Evolutionary conservation across 768 basidiomycete species (phyloP).

Genomic region (Phlebiopsis gigantea): DNA sequence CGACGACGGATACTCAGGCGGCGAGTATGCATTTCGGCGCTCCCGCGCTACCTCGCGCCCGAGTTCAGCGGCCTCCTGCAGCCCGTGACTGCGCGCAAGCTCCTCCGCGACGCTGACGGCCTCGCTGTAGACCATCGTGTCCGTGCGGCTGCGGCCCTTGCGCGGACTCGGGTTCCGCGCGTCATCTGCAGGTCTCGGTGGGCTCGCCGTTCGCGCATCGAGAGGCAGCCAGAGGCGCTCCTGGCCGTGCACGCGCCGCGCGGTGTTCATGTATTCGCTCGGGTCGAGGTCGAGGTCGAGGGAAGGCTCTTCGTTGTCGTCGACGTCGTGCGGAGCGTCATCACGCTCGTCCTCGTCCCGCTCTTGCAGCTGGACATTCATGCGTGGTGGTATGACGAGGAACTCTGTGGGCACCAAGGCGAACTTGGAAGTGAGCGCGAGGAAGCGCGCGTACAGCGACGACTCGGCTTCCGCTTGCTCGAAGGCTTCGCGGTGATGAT

Average conservation of each 20-base stretch:
- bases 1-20: background rate
- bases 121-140: constrained; percentile 69
- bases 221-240: constrained; percentile 5
- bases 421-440: constrained; percentile 75
- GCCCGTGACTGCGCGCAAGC: constrained; percentile 22
- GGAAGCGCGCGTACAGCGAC: constrained; percentile 84
- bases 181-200: constrained; percentile 12
- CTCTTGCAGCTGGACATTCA: constrained; percentile 26
- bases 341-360: constrained; percentile 19
- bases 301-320: constrained; percentile 19
- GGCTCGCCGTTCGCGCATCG: background rate
- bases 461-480: constrained; percentile 89
- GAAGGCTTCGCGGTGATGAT: constrained; percentile 88
- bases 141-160: constrained; percentile 22
- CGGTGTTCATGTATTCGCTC: background rate
- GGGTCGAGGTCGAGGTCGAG: background rate
- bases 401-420: constrained; percentile 80
- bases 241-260: constrained; percentile 1
- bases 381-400: constrained; percentile 65
- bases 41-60: constrained; percentile 8
- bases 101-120: constrained; percentile 35
- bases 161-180: constrained; percentile 10
- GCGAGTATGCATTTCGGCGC: constrained; percentile 4
- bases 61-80: constrained; percentile 6
- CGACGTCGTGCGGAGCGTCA: constrained; percentile 25